Evolutionary conservation across 2,329 filamentous ascomycete genomes (phyloP).

Genomic region (Cryphonectria carpinicola): DNA sequence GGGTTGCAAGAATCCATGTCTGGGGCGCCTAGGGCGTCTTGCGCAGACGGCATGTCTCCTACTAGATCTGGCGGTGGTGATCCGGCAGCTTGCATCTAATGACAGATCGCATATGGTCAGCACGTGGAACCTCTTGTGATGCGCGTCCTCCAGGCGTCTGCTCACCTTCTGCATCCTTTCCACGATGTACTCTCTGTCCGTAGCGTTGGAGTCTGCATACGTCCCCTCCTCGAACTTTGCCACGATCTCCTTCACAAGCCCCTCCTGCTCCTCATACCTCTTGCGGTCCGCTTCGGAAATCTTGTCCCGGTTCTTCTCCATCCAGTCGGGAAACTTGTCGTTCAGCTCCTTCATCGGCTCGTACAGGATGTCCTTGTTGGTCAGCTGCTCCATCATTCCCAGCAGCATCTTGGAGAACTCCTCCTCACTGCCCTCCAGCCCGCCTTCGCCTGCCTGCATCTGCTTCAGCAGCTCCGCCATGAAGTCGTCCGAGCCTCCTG

Average conservation of each 20-base stretch:
- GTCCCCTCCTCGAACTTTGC: conserved; percentile 80
- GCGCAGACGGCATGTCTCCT: conserved; percentile 83
- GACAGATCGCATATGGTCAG: conserved; percentile 29
- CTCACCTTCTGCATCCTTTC: conserved; percentile 96
- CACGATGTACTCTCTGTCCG: conserved; percentile 89
- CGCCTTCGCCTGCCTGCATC: conserved; percentile 65
- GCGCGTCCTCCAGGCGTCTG: background rate
- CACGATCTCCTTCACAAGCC: conserved; percentile 83
- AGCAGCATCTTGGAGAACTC: conserved; percentile 94
- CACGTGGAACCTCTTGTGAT: background rate
- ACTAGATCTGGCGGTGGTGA: conserved; percentile 90
- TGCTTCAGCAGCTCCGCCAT: conserved; percentile 92
- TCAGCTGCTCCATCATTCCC: conserved; percentile 98
- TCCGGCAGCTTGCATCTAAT: conserved; percentile 93
- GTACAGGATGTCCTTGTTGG: conserved; percentile 96
- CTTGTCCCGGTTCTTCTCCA: conserved; percentile 73
- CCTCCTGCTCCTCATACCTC: conserved; percentile 80
- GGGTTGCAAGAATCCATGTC: conserved; percentile 64
- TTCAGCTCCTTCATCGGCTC: conserved; percentile 98
- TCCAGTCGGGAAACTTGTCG: conserved; percentile 89
- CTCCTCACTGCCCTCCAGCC: conserved; percentile 64
- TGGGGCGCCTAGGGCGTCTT: conserved; percentile 67
- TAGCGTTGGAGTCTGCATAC: conserved; percentile 80
- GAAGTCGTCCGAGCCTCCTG: conserved; percentile 73
- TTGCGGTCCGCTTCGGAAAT: conserved; percentile 73